phyloP scores from a whole-genome alignment of 306 rosid genomes.

The Carpinus fangiana region DNA sequence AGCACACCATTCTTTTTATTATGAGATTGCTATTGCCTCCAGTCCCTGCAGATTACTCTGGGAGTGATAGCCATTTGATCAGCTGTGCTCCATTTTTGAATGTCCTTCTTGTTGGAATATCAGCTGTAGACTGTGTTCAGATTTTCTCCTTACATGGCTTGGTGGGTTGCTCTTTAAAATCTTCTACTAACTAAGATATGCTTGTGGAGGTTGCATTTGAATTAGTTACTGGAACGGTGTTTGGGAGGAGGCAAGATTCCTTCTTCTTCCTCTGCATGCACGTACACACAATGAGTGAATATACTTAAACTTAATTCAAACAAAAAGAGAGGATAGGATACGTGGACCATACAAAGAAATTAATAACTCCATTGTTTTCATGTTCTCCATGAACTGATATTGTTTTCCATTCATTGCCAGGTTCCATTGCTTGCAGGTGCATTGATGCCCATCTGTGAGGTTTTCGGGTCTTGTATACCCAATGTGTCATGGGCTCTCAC shows the following conservation, averaged over 20 bases:
- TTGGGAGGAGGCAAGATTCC: neutral
- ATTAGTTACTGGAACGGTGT: too few species aligned
- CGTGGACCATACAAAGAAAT: neutral
- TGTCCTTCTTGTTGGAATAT: slow-evolving; percentile 71
- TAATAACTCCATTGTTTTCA: neutral
- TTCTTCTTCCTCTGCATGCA: neutral
- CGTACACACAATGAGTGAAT: neutral
- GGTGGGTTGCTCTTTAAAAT: slow-evolving; percentile 54
- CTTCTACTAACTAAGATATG: neutral
- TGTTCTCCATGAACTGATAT: slow-evolving; percentile 31
- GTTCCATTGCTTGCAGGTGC: slow-evolving; percentile 83
- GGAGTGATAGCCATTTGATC: slow-evolving; percentile 72
- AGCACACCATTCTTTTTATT: slow-evolving; percentile 63
- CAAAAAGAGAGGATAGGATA: neutral
- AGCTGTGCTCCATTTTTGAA: slow-evolving; percentile 76
- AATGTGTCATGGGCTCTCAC: slow-evolving; percentile 51
- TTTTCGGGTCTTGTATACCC: slow-evolving; percentile 71
- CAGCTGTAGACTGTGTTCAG: slow-evolving; percentile 72
- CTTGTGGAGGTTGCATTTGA: too few species aligned
- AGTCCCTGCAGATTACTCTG: slow-evolving; percentile 57
- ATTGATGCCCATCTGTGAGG: slow-evolving; percentile 81
- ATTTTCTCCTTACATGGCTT: slow-evolving; percentile 91
- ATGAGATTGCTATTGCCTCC: slow-evolving; percentile 63
- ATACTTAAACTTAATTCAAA: neutral
- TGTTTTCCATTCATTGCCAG: slow-evolving; percentile 48